Base-by-base conservation (phyloP, 176 grass and related monocot genomes). In the Panicum miliaceum region DNA sequence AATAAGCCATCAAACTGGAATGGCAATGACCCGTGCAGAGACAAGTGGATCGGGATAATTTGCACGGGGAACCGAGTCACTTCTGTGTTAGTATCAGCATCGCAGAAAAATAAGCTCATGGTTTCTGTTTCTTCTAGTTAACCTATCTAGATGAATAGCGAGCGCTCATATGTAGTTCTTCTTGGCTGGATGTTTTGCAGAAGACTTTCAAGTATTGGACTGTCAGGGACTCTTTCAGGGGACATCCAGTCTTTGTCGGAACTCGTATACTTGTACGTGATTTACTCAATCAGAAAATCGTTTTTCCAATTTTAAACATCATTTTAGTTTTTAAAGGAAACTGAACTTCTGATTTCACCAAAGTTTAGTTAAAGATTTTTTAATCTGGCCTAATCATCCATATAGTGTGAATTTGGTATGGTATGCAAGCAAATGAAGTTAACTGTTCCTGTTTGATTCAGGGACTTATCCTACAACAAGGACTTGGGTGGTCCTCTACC, bases 391-490 rank as follows among this genome's bases (percentile, higher is more conserved):
- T 62, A 80, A 63, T 23, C 14, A 41, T 42, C 8, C 15, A 65
- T n/a, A 35, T 58, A 50, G 11, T 6, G 50, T 19, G 10, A 3
- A 50, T 61, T 82, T 60, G 1, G 2, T 15, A 68, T 59, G 2
- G 8, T 43, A 47, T 46, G 22, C 10, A 67, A 34, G 23, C 16
- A 85, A 43, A 11, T 70, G 34, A 85, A 7, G 7, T 35, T 35
- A 19, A 8, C 35, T 53, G 4, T 7, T 22, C 47, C 14, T 3
- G 29, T 82, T 71, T 40, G 15, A 13, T 86, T 6, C 81, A 97
- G 95, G 80, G 95, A 97, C 36, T 90, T 97, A 13, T 97, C 95
- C 59, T 90, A 94, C 65, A 97, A 97, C 81, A 87, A 69, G 34
- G 72, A 88, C 8, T 71, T 97, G 82, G 68, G 59, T 56, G 92